A percentile compares a stretch with the other conserved stretches of the same genome.
Conservation (phyloP, 2,329 filamentous ascomycete species). For the Cyphellophora attinorum region DNA sequence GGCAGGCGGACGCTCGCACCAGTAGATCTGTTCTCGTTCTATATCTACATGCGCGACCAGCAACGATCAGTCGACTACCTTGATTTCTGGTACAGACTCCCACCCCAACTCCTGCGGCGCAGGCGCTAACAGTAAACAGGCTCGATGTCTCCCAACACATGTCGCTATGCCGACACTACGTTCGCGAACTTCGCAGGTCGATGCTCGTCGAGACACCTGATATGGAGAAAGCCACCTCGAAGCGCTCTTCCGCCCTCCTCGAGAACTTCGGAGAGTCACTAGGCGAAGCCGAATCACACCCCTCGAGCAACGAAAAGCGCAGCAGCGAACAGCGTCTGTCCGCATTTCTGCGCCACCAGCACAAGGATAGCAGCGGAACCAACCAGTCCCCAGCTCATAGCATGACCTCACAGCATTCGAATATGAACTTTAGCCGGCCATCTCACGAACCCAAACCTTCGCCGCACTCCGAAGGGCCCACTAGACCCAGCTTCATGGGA, state of each 20-base stretch:
- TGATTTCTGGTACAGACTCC: constrained; percentile 77
- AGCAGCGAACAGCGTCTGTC: constrained; percentile 85
- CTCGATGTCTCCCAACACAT: constrained; percentile 99
- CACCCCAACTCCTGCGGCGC: background rate
- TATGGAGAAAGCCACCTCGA: constrained; percentile 68
- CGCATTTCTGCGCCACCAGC: constrained; percentile 60
- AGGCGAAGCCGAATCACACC: constrained; percentile 41
- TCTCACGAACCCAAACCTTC: constrained; percentile 20
- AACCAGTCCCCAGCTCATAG: constrained; percentile 24
- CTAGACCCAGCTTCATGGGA: constrained; percentile 52
- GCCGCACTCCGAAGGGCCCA: constrained; percentile 37
- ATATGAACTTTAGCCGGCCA: constrained; percentile 11
- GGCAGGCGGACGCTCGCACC: constrained; percentile 89
- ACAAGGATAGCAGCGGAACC: constrained; percentile 26
- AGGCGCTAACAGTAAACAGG: constrained; percentile 43
- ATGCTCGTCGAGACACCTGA: constrained; percentile 91
- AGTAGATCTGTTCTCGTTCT: constrained; percentile 96
- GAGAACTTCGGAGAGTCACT: constrained; percentile 62
- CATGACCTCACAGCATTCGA: constrained; percentile 34
- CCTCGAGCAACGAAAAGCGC: constrained; percentile 46
- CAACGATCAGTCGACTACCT: constrained; percentile 96
- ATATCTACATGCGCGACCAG: constrained; percentile 99
- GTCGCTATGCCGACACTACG: constrained; percentile 91
- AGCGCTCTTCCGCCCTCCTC: constrained; percentile 72
- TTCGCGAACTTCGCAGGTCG: constrained; percentile 85